phyloP scores from a whole-genome alignment of 257 asterid genomes.

The Solanum pennellii region DNA sequence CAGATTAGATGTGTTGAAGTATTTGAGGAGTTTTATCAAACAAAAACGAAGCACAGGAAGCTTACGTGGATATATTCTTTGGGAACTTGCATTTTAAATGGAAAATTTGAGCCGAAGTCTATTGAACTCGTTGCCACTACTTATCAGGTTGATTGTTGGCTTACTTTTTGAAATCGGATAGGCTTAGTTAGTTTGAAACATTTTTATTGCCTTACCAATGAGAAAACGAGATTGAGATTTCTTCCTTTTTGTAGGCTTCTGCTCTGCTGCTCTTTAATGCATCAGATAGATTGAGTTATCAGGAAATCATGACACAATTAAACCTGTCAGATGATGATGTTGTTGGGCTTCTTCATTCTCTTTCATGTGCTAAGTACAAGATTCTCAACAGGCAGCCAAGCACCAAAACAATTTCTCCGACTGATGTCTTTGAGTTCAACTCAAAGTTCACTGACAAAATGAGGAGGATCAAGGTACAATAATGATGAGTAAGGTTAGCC shows the following conservation, averaged over 20 bases:
- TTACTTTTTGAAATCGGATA: background rate
- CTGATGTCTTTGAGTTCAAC: constrained; percentile 83
- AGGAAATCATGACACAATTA: constrained; percentile 78
- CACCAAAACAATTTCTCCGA: constrained; percentile 67
- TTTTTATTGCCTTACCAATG: background rate
- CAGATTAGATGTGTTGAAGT: constrained; percentile 92
- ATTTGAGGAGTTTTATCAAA: constrained; percentile 89
- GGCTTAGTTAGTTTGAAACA: background rate
- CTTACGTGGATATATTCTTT: constrained; percentile 89
- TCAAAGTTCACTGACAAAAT: constrained; percentile 84
- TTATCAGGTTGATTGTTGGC: constrained; percentile 57
- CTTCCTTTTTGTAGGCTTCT: constrained; percentile 54
- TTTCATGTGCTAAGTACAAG: constrained; percentile 90
- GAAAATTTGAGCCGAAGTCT: constrained; percentile 76
- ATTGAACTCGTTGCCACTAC: constrained; percentile 86
- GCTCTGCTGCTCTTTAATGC: constrained; percentile 75
- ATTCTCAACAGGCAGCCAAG: constrained; percentile 84
- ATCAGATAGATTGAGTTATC: constrained; percentile 77
- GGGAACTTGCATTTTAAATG: constrained; percentile 92
- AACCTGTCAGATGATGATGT: constrained; percentile 90
- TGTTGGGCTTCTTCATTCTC: constrained; percentile 85
- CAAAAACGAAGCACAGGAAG: constrained; percentile 94
- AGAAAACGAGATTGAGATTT: background rate
- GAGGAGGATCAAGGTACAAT: constrained; percentile 88
- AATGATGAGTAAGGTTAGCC: background rate